phyloP scores from a whole-genome alignment of 345 rosid species.

The Eucalyptus curtisii region DNA sequence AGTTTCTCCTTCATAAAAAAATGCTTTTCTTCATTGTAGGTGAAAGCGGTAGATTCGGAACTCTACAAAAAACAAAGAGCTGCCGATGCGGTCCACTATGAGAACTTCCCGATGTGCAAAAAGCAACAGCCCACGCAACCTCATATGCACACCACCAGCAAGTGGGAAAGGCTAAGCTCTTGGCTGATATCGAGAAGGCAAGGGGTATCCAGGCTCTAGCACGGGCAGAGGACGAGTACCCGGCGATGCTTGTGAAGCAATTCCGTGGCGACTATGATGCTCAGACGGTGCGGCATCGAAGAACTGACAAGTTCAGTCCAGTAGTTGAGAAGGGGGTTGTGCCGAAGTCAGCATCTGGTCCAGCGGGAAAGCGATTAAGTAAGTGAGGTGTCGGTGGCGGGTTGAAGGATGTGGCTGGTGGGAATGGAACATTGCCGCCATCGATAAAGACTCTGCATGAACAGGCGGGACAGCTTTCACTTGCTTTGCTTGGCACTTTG shows the following conservation, averaged over 20 bases:
- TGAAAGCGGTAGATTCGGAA: not conserved
- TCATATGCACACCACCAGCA: conserved; percentile 16
- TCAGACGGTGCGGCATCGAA: conserved; percentile 31
- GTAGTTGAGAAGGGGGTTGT: conserved; percentile 41
- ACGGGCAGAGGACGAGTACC: conserved; percentile 44
- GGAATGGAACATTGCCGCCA: conserved; percentile 54
- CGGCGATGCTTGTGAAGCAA: conserved; percentile 34
- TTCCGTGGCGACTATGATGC: conserved; percentile 50
- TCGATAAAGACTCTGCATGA: conserved; percentile 62
- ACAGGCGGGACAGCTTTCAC: conserved; percentile 69
- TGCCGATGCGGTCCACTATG: conserved; percentile 47
- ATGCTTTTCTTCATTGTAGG: not conserved
- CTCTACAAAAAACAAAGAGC: conserved; percentile 25
- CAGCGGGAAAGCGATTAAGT: conserved; percentile 1
- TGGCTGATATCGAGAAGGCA: too few species aligned
- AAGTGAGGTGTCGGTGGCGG: not conserved
- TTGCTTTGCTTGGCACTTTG: conserved; percentile 42
- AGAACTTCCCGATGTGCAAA: conserved; percentile 48
- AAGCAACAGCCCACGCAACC: conserved; percentile 49
- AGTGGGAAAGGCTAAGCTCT: conserved; percentile 7
- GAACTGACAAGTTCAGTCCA: conserved; percentile 42
- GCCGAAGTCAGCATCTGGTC: conserved; percentile 72
- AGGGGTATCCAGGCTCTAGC: conserved; percentile 18
- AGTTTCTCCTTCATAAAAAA: too few species aligned
- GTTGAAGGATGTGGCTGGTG: conserved; percentile 59